Percentiles rank a stretch among this genome's conserved stretches.
These are phyloP conservation scores for Globisporangium spiculum DNA, from an alignment of 352 stramenopile genomes.

Conservation along the genomic window DNA sequence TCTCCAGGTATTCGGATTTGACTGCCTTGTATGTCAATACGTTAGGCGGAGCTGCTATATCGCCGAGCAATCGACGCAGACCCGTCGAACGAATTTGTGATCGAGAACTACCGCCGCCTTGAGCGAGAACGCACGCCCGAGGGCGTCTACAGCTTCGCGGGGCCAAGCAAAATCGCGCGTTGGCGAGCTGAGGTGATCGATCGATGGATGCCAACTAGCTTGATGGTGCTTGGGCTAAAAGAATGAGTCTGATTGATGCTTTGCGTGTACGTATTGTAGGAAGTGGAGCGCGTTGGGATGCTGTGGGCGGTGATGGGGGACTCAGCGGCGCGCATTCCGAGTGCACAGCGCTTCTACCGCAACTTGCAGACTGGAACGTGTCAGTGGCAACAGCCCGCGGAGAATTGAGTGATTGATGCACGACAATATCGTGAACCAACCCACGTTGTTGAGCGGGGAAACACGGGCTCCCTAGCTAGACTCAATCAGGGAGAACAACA, in stretches of 20 bases:
- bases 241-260: neutral
- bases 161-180: conserved; percentile 48
- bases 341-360: conserved; percentile 44
- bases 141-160: conserved; percentile 44
- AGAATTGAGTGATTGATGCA: neutral
- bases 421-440: no score
- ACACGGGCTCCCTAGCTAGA: no score
- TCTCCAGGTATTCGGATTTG: neutral
- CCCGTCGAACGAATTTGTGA: conserved; percentile 38
- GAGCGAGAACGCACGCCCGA: conserved; percentile 46
- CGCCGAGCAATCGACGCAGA: conserved; percentile 58
- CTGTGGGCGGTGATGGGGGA: conserved; percentile 56
- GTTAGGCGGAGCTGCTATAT: conserved; percentile 59
- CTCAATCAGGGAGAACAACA: no score
- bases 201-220: neutral
- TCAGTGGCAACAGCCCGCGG: conserved; percentile 25
- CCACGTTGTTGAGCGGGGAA: no score
- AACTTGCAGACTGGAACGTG: conserved; percentile 37
- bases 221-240: no score
- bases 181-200: conserved; percentile 34
- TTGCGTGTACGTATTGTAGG: conserved; percentile 9
- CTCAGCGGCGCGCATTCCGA: conserved; percentile 17
- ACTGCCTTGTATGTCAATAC: neutral
- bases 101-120: conserved; percentile 64
- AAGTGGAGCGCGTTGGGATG: conserved; percentile 16